Percentiles rank a stretch among this genome's conserved stretches.
These are phyloP conservation scores for Lithospermum erythrorhizon DNA, from an alignment of 257 asterid species.

Conservation along the genomic window DNA sequence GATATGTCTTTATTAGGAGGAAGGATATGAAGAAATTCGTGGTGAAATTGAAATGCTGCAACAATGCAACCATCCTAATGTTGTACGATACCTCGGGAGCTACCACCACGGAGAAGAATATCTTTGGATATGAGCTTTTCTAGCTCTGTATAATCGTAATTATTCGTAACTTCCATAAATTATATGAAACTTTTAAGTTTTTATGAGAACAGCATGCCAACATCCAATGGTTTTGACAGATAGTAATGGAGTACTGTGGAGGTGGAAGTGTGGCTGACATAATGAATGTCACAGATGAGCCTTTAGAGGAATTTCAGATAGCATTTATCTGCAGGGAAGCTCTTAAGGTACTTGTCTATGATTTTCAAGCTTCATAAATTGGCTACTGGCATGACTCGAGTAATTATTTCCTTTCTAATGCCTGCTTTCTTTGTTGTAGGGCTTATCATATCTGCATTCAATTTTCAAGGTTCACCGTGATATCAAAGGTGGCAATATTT, in stretches of 20 bases:
- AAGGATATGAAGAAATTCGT: constrained; percentile 94
- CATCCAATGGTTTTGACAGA: constrained; percentile 46
- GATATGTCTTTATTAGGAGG: constrained; percentile 51
- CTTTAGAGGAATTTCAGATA: constrained; percentile 87
- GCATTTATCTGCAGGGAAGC: constrained; percentile 90
- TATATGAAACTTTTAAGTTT: not conserved
- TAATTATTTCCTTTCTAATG: constrained; percentile 13
- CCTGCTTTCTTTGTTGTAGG: constrained; percentile 42
- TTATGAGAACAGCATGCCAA: not conserved
- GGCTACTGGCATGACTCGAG: constrained; percentile 7
- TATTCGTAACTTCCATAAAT: not conserved
- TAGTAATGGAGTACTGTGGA: constrained; percentile 98
- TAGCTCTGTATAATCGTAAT: constrained; percentile 1
- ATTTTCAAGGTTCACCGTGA: constrained; percentile 98
- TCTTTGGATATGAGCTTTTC: constrained; percentile 68
- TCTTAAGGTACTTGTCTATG: constrained; percentile 51
- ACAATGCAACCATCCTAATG: constrained; percentile 99
- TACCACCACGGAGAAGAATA: constrained; percentile 97
- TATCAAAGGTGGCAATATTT: constrained; percentile 94
- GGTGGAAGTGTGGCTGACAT: constrained; percentile 99
- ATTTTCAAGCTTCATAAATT: constrained; percentile 12
- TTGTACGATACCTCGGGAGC: constrained; percentile 97
- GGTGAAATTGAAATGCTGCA: constrained; percentile 99
- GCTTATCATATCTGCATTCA: constrained; percentile 87
- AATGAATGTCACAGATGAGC: constrained; percentile 78